Conservation (phyloP, 352 stramenopile species). For the Lagenidium sp. region DNA sequence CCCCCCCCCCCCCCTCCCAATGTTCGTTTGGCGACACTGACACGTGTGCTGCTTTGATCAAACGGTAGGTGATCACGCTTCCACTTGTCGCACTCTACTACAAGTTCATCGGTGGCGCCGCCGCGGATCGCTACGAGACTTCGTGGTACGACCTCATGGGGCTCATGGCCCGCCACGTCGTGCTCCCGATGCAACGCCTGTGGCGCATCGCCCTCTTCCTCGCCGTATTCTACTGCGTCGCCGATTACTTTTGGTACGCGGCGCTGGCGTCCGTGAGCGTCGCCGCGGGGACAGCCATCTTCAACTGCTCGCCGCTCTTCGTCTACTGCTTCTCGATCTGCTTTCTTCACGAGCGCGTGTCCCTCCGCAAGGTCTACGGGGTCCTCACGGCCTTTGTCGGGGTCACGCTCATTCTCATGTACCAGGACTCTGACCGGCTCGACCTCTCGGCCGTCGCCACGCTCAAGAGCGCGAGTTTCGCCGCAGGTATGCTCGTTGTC, state of each 20-base stretch:
- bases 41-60: not conserved
- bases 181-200: slow-evolving; percentile 21
- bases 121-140: slow-evolving; percentile 9
- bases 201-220: slow-evolving; percentile 24
- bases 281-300: slow-evolving; percentile 34
- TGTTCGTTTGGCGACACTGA: not conserved
- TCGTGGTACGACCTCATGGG: slow-evolving; percentile 10
- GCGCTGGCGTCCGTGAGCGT: slow-evolving; percentile 36
- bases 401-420: slow-evolving; percentile 39
- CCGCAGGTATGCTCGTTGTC: slow-evolving; percentile 34
- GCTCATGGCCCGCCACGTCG: slow-evolving; percentile 23
- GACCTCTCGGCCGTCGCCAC: slow-evolving; percentile 10
- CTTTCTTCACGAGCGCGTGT: slow-evolving; percentile 31
- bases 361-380: slow-evolving; percentile 24
- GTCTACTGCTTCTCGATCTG: slow-evolving; percentile 67
- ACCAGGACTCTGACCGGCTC: slow-evolving; percentile 16
- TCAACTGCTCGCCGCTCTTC: slow-evolving; percentile 53
- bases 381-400: slow-evolving; percentile 34
- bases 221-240: slow-evolving; percentile 32
- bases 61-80: slow-evolving; percentile 24
- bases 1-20: not conserved
- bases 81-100: slow-evolving; percentile 26
- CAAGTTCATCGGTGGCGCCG: slow-evolving; percentile 13
- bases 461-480: slow-evolving; percentile 19
- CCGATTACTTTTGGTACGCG: slow-evolving; percentile 60